These are phyloP conservation scores for Hylodesmum podocarpum DNA, from an alignment of 306 rosid species.

Conservation along the genomic window DNA sequence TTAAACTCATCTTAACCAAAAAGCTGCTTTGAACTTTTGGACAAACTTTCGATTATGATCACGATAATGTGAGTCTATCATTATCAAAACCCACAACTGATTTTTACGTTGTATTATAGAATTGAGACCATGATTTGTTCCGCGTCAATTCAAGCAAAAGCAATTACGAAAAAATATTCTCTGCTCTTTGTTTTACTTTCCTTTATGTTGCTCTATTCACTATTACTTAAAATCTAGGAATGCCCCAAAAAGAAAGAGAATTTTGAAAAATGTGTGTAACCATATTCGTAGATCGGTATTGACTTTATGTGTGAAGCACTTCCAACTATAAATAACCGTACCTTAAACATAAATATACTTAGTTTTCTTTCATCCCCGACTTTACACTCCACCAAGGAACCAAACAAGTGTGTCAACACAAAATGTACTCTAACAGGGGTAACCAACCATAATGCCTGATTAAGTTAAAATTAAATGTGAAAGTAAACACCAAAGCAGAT, in stretches of 20 bases:
- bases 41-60: background rate
- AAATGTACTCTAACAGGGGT: slow-evolving; percentile 43
- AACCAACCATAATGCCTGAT: slow-evolving; percentile 47
- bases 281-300: background rate
- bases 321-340: slow-evolving; percentile 28
- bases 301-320: slow-evolving; percentile 15
- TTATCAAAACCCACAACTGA: background rate
- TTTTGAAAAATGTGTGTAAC: background rate
- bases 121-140: background rate
- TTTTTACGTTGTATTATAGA: background rate
- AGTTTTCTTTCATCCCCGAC: slow-evolving; percentile 54
- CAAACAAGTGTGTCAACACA: slow-evolving; percentile 39
- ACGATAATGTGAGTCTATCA: background rate
- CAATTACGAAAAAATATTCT: background rate
- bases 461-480: slow-evolving; percentile 34
- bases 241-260: background rate
- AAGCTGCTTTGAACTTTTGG: background rate
- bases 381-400: slow-evolving; percentile 56
- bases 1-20: too few species aligned
- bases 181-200: background rate
- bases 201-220: background rate
- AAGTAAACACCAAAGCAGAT: slow-evolving; percentile 19
- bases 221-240: background rate
- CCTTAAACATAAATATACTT: slow-evolving; percentile 50
- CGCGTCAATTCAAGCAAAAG: background rate